A percentile compares a stretch with the other conserved stretches of the same genome.
Conservation (phyloP, 768 basidiomycete genomes). For the Rubroboletus pulcherrimus region DNA sequence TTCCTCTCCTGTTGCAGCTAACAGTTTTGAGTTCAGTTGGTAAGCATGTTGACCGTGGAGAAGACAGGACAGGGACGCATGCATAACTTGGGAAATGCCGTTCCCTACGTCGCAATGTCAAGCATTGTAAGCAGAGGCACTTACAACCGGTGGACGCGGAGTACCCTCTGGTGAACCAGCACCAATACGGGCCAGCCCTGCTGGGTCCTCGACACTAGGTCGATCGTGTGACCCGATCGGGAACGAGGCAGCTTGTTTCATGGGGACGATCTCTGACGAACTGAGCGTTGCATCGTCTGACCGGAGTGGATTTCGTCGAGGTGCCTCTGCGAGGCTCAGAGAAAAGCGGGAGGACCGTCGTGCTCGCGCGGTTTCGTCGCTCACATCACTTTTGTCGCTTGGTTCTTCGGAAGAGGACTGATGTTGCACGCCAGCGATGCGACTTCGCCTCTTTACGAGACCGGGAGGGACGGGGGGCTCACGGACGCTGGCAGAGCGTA, state of each 20-base stretch:
- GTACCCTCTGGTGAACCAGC: slow-evolving; percentile 9
- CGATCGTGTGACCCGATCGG: slow-evolving; percentile 7
- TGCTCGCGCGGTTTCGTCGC: slow-evolving; percentile 16
- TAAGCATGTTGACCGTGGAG: slow-evolving; percentile 19
- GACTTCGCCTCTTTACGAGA: slow-evolving; percentile 27
- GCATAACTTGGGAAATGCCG: slow-evolving; percentile 1
- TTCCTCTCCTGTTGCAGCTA: slow-evolving; percentile 18
- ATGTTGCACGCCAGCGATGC: slow-evolving; percentile 20
- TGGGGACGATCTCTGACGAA: background rate
- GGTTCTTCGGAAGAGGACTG: slow-evolving; percentile 28
- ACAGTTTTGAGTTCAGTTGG: slow-evolving; percentile 18
- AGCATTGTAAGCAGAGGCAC: slow-evolving; percentile 22
- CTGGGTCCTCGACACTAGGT: background rate
- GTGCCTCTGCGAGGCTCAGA: background rate
- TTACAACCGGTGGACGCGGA: slow-evolving; percentile 21
- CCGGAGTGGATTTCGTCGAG: background rate
- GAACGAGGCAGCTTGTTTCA: slow-evolving; percentile 11
- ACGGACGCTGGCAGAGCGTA: slow-evolving; percentile 24
- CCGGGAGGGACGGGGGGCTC: slow-evolving; percentile 33
- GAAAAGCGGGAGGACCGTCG: slow-evolving; percentile 7
- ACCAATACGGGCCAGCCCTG: background rate
- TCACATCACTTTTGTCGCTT: slow-evolving; percentile 26
- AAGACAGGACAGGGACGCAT: slow-evolving; percentile 11
- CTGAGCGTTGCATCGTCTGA: background rate
- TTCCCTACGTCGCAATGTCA: slow-evolving; percentile 10